These are phyloP conservation scores for Hymenoscyphus linearis DNA, from an alignment of 2,329 filamentous ascomycete genomes.

Conservation along the genomic window DNA sequence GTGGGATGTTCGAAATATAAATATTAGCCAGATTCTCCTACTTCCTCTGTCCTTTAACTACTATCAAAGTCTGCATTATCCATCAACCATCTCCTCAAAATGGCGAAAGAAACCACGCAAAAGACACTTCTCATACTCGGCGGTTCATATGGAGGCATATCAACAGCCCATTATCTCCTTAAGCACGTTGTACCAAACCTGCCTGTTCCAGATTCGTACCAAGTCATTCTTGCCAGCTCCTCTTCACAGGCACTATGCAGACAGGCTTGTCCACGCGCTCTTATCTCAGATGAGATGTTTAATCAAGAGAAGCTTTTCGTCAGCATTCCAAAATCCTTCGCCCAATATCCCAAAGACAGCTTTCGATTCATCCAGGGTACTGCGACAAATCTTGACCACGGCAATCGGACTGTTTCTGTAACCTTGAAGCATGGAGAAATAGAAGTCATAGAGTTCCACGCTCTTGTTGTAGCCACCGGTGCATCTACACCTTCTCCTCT, in stretches of 20 bases:
- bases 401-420: conserved; percentile 32
- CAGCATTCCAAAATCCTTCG: conserved; percentile 35
- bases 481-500: conserved; percentile 41
- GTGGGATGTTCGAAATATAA: background rate
- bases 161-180: conserved; percentile 47
- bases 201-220: conserved; percentile 34
- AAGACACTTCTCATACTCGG: conserved; percentile 45
- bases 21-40: background rate
- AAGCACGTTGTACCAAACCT: conserved; percentile 44
- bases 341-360: conserved; percentile 33
- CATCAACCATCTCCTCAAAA: background rate
- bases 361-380: conserved; percentile 42
- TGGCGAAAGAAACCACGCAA: conserved; percentile 6
- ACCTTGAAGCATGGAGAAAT: conserved; percentile 7
- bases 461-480: conserved; percentile 46
- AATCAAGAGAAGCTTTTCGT: conserved; percentile 41
- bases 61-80: background rate
- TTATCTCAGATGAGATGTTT: conserved; percentile 42
- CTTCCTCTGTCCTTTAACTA: background rate
- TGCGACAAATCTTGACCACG: conserved; percentile 35
- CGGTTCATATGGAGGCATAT: conserved; percentile 47
- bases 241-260: conserved; percentile 39
- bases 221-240: conserved; percentile 40
- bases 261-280: conserved; percentile 40
- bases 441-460: conserved; percentile 35